These are phyloP conservation scores for Paracorniculantispora psalliotae DNA, from an alignment of 2,329 filamentous ascomycete genomes.

Conservation along the genomic window DNA sequence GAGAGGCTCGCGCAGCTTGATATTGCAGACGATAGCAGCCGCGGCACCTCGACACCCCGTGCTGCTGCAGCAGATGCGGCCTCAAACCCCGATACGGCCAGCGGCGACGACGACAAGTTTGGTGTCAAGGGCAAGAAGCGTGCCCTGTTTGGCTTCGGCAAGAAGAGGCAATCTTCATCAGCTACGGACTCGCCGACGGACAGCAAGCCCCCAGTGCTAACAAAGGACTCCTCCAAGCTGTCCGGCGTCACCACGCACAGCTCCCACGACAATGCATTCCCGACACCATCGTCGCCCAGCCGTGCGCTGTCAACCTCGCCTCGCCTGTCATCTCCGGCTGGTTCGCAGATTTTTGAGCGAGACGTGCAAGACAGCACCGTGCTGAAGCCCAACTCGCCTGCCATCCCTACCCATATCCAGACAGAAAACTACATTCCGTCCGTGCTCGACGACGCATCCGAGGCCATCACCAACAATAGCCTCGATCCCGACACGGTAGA, in stretches of 20 bases:
- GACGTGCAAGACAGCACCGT: constrained; percentile 78
- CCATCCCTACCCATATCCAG: constrained; percentile 89
- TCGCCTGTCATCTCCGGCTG: constrained; percentile 70
- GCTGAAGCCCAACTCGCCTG: constrained; percentile 67
- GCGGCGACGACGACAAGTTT: constrained; percentile 24
- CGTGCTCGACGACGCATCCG: constrained; percentile 83
- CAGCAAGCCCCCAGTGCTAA: constrained; percentile 29
- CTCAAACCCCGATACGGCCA: constrained; percentile 20
- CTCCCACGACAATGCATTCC: constrained; percentile 37
- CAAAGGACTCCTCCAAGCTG: constrained; percentile 32
- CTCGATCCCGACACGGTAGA: constrained; percentile 86
- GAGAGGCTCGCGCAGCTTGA: constrained; percentile 12
- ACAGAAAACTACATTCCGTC: constrained; percentile 93
- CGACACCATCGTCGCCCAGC: constrained; percentile 58
- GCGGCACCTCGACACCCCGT: constrained; percentile 28
- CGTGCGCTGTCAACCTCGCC: constrained; percentile 67
- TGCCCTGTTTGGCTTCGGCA: constrained; percentile 56
- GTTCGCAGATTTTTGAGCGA: constrained; percentile 84
- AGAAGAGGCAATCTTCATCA: constrained; percentile 46
- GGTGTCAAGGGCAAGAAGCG: constrained; percentile 45
- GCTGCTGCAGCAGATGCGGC: constrained; percentile 17
- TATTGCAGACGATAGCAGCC: constrained; percentile 24
- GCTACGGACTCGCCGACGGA: constrained; percentile 18
- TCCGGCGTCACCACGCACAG: constrained; percentile 29
- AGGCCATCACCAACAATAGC: constrained; percentile 82